These are phyloP conservation scores for Tetrastigma voinierianum DNA, from an alignment of 164 flowering plant genomes.

Conservation along the genomic window DNA sequence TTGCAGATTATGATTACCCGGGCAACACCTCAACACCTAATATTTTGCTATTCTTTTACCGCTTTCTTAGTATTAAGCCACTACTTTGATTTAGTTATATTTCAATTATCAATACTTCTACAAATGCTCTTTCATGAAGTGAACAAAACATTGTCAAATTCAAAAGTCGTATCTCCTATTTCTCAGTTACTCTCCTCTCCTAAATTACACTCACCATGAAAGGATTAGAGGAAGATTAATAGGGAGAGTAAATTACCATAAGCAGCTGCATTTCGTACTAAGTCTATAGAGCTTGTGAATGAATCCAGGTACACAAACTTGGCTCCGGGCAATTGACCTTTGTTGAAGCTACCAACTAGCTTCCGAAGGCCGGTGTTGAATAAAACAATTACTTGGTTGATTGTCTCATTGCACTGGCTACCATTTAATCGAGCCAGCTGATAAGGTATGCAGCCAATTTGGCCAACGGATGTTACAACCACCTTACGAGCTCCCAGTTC, in stretches of 20 bases:
- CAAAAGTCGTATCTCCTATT: neutral
- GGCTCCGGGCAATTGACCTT: constrained; percentile 63
- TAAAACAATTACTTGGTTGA: constrained; percentile 51
- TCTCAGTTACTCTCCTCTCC: too few species aligned
- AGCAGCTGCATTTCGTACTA: constrained; percentile 36
- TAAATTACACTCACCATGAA: too few species aligned
- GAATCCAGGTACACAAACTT: constrained; percentile 70
- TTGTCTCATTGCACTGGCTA: constrained; percentile 60
- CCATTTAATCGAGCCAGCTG: constrained; percentile 61
- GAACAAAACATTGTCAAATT: neutral
- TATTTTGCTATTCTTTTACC: too few species aligned
- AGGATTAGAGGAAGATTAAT: neutral
- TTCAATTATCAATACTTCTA: too few species aligned
- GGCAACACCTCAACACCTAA: too few species aligned
- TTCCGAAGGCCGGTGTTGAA: constrained; percentile 66
- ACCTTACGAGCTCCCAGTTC: constrained; percentile 75
- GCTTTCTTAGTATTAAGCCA: too few species aligned
- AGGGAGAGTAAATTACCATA: constrained; percentile 40
- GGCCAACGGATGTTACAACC: constrained; percentile 65
- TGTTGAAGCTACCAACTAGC: constrained; percentile 57
- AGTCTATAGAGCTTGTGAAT: constrained; percentile 35
- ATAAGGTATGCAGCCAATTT: constrained; percentile 91
- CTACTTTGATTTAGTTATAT: too few species aligned
- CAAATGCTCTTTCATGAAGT: too few species aligned
- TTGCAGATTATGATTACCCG: too few species aligned